phyloP scores from a whole-genome alignment of 164 flowering plant genomes.

The Malania oleifera region DNA sequence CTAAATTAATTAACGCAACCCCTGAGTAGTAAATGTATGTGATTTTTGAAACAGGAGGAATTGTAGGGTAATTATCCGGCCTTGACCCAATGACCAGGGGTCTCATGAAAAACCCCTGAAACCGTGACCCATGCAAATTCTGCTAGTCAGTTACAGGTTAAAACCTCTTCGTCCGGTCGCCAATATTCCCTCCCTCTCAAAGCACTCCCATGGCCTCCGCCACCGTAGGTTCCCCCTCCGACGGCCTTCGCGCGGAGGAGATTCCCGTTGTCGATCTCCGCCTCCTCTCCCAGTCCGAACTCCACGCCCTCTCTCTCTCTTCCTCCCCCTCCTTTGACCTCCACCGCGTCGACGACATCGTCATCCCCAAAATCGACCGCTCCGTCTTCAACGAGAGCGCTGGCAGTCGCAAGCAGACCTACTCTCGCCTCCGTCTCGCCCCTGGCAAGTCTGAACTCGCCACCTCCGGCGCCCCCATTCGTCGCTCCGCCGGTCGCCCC shows the following conservation, averaged over 20 bases:
- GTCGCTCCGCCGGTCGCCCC: slow-evolving; percentile 9
- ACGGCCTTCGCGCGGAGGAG: slow-evolving; percentile 28
- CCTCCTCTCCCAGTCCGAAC: slow-evolving; percentile 70
- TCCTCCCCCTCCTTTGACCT: slow-evolving; percentile 25
- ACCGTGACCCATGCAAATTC: no score
- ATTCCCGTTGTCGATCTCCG: slow-evolving; percentile 73
- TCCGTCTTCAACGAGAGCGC: slow-evolving; percentile 85
- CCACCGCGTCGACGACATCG: slow-evolving; percentile 36
- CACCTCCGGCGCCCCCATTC: slow-evolving; percentile 9
- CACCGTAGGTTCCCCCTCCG: slow-evolving; percentile 22
- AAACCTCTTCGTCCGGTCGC: no score
- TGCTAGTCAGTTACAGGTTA: no score
- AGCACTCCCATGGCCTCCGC: slow-evolving; percentile 36
- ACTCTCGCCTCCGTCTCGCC: slow-evolving; percentile 77
- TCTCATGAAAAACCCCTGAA: no score
- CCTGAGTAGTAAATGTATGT: no score
- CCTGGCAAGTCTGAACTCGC: slow-evolving; percentile 35
- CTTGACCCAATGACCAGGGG: no score
- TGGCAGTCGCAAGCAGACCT: slow-evolving; percentile 88
- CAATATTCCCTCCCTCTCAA: no score
- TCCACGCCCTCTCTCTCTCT: slow-evolving; percentile 54
- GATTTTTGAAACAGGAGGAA: no score
- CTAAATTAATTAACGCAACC: no score
- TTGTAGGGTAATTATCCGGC: no score
- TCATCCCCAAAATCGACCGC: slow-evolving; percentile 74